Evolutionary conservation across 371 early-diverging fungal genomes (phyloP).

Genomic region (Mortierella sp.): DNA sequence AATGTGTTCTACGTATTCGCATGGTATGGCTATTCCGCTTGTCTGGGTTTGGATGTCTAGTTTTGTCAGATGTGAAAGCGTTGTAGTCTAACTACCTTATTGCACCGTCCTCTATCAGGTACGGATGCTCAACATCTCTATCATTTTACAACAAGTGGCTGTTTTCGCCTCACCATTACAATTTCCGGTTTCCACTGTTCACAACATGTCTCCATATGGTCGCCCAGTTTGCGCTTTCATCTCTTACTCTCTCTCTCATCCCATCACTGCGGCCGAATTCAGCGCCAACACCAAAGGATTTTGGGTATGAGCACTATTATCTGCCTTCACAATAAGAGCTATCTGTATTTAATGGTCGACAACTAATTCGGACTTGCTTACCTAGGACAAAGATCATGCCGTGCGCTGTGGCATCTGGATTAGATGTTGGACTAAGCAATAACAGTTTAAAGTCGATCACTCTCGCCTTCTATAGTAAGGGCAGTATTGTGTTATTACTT

Average conservation of each 20-base stretch:
- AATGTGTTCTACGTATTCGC: slow-evolving; percentile 49
- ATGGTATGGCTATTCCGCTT: slow-evolving; percentile 23
- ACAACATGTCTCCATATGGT: slow-evolving; percentile 83
- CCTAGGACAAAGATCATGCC: slow-evolving; percentile 77
- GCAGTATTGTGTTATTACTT: neutral
- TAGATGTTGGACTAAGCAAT: slow-evolving; percentile 93
- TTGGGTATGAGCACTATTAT: slow-evolving; percentile 56
- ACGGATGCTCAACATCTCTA: slow-evolving; percentile 71
- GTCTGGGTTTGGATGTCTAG: too few species aligned
- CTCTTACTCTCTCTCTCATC: slow-evolving; percentile 63
- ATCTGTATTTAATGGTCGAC: neutral
- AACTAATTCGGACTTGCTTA: neutral
- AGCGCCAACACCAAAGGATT: slow-evolving; percentile 68
- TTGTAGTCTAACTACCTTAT: neutral
- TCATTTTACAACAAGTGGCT: slow-evolving; percentile 93
- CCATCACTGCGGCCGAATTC: slow-evolving; percentile 69
- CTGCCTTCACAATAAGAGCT: neutral
- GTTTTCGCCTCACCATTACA: slow-evolving; percentile 79
- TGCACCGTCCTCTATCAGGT: slow-evolving; percentile 17
- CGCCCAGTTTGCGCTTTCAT: slow-evolving; percentile 74
- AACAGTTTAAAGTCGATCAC: slow-evolving; percentile 86
- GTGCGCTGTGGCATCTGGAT: slow-evolving; percentile 90
- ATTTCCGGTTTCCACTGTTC: slow-evolving; percentile 86
- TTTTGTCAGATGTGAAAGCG: neutral
- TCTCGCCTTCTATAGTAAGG: slow-evolving; percentile 88